Percentiles rank a stretch among this genome's conserved stretches.
These are phyloP conservation scores for Phoenix dactylifera DNA, from an alignment of 176 grass and related monocot genomes.

Conservation along the genomic window DNA sequence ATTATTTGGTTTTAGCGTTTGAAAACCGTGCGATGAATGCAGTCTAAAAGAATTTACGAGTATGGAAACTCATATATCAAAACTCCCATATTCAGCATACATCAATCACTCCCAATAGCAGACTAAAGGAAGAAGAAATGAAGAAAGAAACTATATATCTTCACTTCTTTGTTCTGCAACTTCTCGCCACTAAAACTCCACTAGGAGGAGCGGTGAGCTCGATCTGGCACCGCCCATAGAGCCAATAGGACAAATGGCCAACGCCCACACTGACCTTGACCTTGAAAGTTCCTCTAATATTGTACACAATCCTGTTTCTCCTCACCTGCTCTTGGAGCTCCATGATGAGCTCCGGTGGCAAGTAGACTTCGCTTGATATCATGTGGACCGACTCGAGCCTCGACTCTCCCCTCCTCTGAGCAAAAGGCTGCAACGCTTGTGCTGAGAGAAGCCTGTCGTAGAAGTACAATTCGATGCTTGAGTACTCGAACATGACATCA, in stretches of 20 bases:
- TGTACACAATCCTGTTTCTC: conserved; percentile 58
- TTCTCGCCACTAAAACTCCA: conserved; percentile 60
- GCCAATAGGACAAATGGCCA: conserved; percentile 56
- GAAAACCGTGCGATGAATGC: too few relatives aligned
- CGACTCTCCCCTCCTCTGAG: conserved; percentile 37
- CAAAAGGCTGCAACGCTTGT: conserved; percentile 59
- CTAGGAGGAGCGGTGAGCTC: conserved; percentile 68
- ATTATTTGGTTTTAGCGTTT: too few relatives aligned
- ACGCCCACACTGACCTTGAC: conserved; percentile 58
- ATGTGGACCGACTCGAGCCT: conserved; percentile 54
- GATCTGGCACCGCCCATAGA: conserved; percentile 49
- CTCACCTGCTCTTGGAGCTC: conserved; percentile 63
- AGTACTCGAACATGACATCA: conserved; percentile 43
- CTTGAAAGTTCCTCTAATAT: conserved; percentile 53
- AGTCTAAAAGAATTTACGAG: too few relatives aligned
- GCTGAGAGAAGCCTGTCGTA: conserved; percentile 41
- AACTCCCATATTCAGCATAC: too few relatives aligned
- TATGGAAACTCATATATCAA: too few relatives aligned
- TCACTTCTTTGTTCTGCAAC: conserved; percentile 52
- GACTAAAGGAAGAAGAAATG: not conserved
- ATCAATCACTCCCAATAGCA: too few relatives aligned
- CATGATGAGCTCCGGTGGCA: conserved; percentile 53
- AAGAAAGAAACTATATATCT: not conserved
- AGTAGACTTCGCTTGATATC: conserved; percentile 64
- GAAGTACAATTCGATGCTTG: conserved; percentile 64